Evolutionary conservation across 176 grass and related monocot genomes (phyloP).

Genomic region (Luzula sylvatica): DNA sequence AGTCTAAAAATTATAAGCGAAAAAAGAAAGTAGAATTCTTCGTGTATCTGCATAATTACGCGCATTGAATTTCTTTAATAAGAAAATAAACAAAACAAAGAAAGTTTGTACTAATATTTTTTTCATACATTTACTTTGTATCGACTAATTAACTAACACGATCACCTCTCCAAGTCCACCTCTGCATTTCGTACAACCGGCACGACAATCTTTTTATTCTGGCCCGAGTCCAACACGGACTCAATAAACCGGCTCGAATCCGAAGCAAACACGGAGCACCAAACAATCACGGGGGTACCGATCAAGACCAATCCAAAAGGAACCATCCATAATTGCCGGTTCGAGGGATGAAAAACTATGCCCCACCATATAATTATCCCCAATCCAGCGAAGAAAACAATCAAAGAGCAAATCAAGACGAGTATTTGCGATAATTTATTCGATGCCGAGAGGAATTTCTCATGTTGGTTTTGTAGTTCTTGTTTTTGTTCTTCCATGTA

Average conservation of each 20-base stretch:
- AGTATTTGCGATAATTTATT: not conserved
- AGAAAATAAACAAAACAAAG: not conserved
- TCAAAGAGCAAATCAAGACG: not conserved
- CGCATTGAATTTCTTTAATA: no score
- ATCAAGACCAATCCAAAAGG: slow-evolving; percentile 56
- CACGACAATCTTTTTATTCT: not conserved
- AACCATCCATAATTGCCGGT: slow-evolving; percentile 83
- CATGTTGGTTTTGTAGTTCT: not conserved
- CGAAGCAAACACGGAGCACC: slow-evolving; percentile 38
- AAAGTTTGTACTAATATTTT: not conserved
- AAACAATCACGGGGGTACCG: slow-evolving; percentile 47
- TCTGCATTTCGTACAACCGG: not conserved
- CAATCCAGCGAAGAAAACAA: slow-evolving; percentile 22
- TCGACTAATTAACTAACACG: not conserved
- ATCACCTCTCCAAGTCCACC: slow-evolving; percentile 29
- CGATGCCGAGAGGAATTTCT: not conserved
- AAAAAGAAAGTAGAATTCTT: not conserved
- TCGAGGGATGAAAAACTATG: slow-evolving; percentile 43
- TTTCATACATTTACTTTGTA: no score
- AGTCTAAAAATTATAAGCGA: not conserved
- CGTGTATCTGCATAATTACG: no score
- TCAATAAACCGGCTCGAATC: not conserved
- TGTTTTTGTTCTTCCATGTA: not conserved
- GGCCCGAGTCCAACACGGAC: not conserved
- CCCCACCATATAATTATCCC: slow-evolving; percentile 54